A percentile compares a stretch with the other conserved stretches of the same genome.
phyloP scores from a whole-genome alignment of 345 rosid species.

The Aegle marmelos region DNA sequence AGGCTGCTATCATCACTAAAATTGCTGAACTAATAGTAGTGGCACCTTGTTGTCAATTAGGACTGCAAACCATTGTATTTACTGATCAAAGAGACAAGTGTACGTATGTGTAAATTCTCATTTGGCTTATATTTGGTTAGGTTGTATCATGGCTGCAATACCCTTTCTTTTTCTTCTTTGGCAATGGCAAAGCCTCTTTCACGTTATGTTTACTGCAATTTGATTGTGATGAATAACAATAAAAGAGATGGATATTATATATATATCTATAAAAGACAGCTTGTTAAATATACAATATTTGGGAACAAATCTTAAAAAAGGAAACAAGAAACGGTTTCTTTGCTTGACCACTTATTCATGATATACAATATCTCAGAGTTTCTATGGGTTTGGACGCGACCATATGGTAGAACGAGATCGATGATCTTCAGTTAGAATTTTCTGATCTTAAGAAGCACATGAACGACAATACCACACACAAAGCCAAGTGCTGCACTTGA shows the following conservation, averaged over 20 bases:
- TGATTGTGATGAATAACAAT: too few species aligned
- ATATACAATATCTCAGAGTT: neutral
- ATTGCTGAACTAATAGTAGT: neutral
- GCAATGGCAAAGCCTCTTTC: neutral
- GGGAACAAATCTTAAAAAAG: too few species aligned
- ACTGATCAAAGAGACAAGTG: neutral
- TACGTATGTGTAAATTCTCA: neutral
- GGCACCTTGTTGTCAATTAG: neutral
- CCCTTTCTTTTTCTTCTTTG: neutral
- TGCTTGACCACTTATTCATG: neutral
- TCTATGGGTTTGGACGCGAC: slow-evolving; percentile 11
- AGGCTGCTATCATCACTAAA: neutral
- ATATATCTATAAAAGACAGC: too few species aligned
- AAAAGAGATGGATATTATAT: too few species aligned
- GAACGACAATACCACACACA: slow-evolving; percentile 57
- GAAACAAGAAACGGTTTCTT: too few species aligned
- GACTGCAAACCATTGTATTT: neutral
- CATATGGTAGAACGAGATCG: neutral
- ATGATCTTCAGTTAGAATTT: slow-evolving; percentile 12
- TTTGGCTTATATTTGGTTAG: neutral
- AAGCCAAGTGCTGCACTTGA: slow-evolving; percentile 86
- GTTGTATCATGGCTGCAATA: neutral
- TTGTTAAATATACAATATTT: too few species aligned
- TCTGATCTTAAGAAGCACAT: slow-evolving; percentile 51
- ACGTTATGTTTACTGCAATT: neutral